Evolutionary conservation across 805 yeast species (phyloP).

Genomic region (Maudiozyma serrabonitensis): DNA sequence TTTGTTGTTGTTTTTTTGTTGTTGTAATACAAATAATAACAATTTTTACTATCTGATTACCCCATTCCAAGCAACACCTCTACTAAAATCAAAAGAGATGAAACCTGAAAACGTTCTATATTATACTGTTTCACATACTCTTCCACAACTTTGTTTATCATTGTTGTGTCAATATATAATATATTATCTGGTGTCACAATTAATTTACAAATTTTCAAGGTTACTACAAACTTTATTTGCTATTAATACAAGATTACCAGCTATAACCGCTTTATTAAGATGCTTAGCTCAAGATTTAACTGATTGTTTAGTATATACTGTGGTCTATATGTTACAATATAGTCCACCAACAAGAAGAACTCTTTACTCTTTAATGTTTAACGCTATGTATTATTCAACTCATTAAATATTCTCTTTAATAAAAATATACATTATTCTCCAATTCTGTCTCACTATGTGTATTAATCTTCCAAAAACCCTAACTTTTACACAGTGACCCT

Average conservation of each 20-base stretch:
- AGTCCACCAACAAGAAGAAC: neutral
- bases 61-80: neutral
- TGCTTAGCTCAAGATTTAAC: neutral
- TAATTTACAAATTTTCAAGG: neutral
- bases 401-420: neutral
- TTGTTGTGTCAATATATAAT: neutral
- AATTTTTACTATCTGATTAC: too few species aligned
- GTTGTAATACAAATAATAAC: too few species aligned
- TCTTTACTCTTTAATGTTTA: neutral
- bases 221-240: too few species aligned
- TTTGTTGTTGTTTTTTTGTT: too few species aligned
- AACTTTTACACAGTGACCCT: too few species aligned
- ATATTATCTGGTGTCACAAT: neutral
- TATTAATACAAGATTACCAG: too few species aligned
- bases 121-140: neutral
- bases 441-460: too few species aligned
- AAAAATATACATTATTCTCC: too few species aligned
- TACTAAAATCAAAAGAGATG: neutral
- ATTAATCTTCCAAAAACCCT: too few species aligned
- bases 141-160: neutral
- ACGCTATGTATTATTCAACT: neutral
- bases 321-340: neutral
- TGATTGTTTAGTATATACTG: neutral
- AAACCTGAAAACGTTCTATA: neutral
- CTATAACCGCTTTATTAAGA: neutral